Conservation (phyloP, 768 basidiomycete genomes). For the Hypholoma fasciculare region DNA sequence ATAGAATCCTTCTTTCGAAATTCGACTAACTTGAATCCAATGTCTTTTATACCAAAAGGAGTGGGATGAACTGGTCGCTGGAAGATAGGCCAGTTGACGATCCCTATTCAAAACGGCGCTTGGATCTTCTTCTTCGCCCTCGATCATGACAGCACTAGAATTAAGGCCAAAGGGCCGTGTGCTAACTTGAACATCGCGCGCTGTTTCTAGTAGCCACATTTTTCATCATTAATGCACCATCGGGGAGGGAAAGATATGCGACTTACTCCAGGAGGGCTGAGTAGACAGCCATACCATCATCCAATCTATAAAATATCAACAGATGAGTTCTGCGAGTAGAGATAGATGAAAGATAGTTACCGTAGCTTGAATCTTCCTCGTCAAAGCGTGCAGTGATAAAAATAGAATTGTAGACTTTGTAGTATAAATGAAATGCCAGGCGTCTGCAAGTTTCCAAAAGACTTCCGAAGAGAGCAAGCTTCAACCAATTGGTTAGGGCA, state of each 20-base stretch:
- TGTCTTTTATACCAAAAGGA: slow-evolving; percentile 52
- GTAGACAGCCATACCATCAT: slow-evolving; percentile 69
- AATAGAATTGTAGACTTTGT: slow-evolving; percentile 46
- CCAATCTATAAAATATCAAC: slow-evolving; percentile 48
- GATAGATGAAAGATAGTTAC: slow-evolving; percentile 28
- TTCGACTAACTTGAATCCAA: slow-evolving; percentile 39
- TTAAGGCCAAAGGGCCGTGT: slow-evolving; percentile 40
- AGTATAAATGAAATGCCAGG: slow-evolving; percentile 40
- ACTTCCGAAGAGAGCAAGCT: slow-evolving; percentile 63
- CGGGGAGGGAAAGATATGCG: not conserved
- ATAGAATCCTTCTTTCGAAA: slow-evolving; percentile 32
- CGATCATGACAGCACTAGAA: slow-evolving; percentile 28
- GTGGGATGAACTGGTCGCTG: slow-evolving; percentile 38
- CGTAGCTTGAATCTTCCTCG: slow-evolving; percentile 54
- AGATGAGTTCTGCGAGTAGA: slow-evolving; percentile 3
- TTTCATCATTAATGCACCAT: not conserved
- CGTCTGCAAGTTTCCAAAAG: slow-evolving; percentile 60
- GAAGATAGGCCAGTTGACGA: slow-evolving; percentile 43
- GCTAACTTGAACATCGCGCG: slow-evolving; percentile 53
- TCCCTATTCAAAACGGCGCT: slow-evolving; percentile 19
- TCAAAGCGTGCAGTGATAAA: slow-evolving; percentile 66
- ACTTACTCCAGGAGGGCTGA: slow-evolving; percentile 60
- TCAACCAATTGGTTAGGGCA: slow-evolving; percentile 62
- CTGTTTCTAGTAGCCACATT: slow-evolving; percentile 27
- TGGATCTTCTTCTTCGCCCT: slow-evolving; percentile 37